Base-by-base conservation (phyloP, 1,284 basidiomycete genomes). In the Coniferiporia weirii region DNA sequence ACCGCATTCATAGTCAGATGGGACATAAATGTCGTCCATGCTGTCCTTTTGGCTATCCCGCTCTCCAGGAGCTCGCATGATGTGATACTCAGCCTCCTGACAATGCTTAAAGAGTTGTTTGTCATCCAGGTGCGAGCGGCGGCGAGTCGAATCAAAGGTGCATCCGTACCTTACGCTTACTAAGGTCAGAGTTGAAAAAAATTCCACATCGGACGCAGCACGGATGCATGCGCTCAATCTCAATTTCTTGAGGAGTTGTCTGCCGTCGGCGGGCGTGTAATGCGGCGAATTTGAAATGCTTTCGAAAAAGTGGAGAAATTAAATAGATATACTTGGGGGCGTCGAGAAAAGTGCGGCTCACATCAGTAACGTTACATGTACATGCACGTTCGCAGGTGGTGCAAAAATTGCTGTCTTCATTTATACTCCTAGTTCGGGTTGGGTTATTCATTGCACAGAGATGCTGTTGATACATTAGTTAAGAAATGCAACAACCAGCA, bases 171-270 rank as follows among this genome's bases (percentile, higher is more conserved):
- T 57, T 57, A n/a, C 49, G 49, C 45, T 52, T 57, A 36, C 52
- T 36, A 10, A 52, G 38, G 3, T 19, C 45, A n/a, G 49, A 57
- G 17, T 12, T 45, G 43, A 57, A 57, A 45, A 52, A 57, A 17
- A 57, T 57, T 17, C 56, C 56, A 12, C 56, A 57, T 2, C 56
- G 48, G 17, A 57, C 56, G 15, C 56, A 57, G 20, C 56, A 57
- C 1, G 22, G 22, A 17, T 45, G 40, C 19, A 34, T 35, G 17
- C 56, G 56, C 35, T 57, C 56, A 5, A 40, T 52, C 20, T 57
- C 56, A 10, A n/a, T 19, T 32, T 57, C 56, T 36, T 46, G 40
- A 4, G 22, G 32, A 9, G 56, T 52, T 44, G 52, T 44, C 8
- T 46, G 43, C 8, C 20, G 56, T 20, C 56, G 50, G 5, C 52